Base-by-base conservation (phyloP, 2,329 filamentous ascomycete species). In the Furcasterigmium furcatum region DNA sequence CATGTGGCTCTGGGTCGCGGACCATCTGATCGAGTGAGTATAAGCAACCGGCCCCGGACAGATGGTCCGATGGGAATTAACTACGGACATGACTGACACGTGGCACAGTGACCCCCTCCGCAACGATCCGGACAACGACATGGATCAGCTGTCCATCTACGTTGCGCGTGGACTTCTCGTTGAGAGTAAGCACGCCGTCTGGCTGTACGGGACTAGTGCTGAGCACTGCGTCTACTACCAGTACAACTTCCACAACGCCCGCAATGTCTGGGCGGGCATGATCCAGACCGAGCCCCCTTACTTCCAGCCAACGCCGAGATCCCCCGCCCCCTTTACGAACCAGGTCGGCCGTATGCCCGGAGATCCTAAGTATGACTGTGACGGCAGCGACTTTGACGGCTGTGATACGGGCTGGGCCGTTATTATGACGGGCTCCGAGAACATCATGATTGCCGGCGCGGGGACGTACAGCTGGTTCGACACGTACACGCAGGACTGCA, bases 241-340 rank as follows among this genome's bases (percentile, higher is more conserved):
- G 54, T 80, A 79, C 62, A 67, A 76, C 45, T 60, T 79, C 55
- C 55, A 62, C 44, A 62, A 65, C 10, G 73, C 76, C 1, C 62
- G 67, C 46, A 71, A 76, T 55, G 56, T 79, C 52, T 77, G 71
- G 53, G 78, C 84, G 67, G 76, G 73, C 14, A 64, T 82, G 41
- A 80, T 88, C 47, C 85, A 88, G 58, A 80, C 80, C 1, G 85
- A 89, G 60, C 85, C 82, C 3, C 80, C 84, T 10, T 80, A 75
- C 65, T 84, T 77, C 66, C 59, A 64, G 43, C 54, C 57, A 72
- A 84, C 41, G 3, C 52, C 53, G 3, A 38, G 13, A 14, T 49
- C 52, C 12, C 52, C 50, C 5, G 55, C 42, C 20, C 57, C 52
- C 2, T 59, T 56, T 27, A n/a, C 27, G 3, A 30, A 42, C 13